Evolutionary conservation across 306 rosid species (phyloP).

Genomic region (Luffa acutangula): DNA sequence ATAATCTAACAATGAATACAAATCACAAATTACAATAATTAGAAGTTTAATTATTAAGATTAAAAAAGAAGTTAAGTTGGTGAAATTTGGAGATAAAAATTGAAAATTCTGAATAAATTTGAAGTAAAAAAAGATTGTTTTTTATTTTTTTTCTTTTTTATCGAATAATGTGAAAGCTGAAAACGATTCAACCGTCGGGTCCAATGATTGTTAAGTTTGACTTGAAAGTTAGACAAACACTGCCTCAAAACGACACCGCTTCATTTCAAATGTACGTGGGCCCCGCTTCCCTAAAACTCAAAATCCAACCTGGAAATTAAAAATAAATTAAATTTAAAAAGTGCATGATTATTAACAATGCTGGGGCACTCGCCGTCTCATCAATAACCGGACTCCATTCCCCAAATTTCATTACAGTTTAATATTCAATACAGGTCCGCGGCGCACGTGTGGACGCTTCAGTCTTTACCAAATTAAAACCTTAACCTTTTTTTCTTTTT

Average conservation of each 20-base stretch:
- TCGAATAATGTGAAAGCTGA: not conserved
- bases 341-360: not conserved
- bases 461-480: too few species aligned
- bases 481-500: too few species aligned
- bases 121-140: too few species aligned
- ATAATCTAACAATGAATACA: too few species aligned
- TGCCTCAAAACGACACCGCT: not conserved
- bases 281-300: not conserved
- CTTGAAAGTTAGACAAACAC: not conserved
- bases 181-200: not conserved
- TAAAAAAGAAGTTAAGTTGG: too few species aligned
- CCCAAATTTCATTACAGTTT: conserved; percentile 10
- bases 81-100: too few species aligned
- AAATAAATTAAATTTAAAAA: not conserved
- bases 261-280: not conserved
- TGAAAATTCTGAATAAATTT: too few species aligned
- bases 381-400: not conserved
- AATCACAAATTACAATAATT: too few species aligned
- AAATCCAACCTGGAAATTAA: not conserved
- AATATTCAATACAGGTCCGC: conserved; percentile 15
- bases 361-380: not conserved
- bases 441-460: conserved; percentile 26
- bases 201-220: not conserved
- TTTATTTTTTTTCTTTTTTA: too few species aligned
- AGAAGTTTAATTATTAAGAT: too few species aligned